Base-by-base conservation (phyloP, 148 eudicot species). In the Chenopodium album region DNA sequence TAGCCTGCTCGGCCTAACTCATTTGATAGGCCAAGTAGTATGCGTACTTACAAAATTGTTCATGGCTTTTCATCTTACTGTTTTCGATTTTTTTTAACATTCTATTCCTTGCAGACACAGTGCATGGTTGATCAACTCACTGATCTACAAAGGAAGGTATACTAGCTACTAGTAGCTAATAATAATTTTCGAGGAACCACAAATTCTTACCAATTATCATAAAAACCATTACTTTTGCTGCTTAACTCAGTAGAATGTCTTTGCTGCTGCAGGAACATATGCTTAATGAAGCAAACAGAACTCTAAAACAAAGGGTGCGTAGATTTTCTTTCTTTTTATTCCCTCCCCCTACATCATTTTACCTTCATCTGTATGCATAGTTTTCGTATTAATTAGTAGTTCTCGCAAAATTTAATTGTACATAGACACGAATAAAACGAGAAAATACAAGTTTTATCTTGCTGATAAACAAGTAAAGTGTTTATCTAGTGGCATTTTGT, bases 81-180 rank as follows among this genome's bases (percentile, higher is more conserved):
- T 26, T 63, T 37, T 22, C 7, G 41, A 37, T 11, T 76, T 32
- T 11, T 46, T 22, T 28, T 81, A 20, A 41, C 28, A 59, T 52
- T 75, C 9, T 46, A 52, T 54, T 52, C 22, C 37, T 19, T 78
- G 82, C 92, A 94, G 98, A 94, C 98, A 37, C 96, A 93, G 66
- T 79, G 22, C 85, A 92, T 93, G 97, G 84, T 93, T 81, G 98
- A 95, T 81, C 89, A 90, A 65, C 98, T 95, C 48, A 86, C 92
- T 34, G 97, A 91, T 68, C 94, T 92, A 77, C 94, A 93, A 78
- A 87, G 90, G 76, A 92, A 87, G 96, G 98, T 95, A 92, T 77
- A 19, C 14, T 12, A 5, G 20, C 28, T 28, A n/a, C 28, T 20
- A n/a, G 23, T 32, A 62, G 66, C 26, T 62, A 3, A 34, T 34